Conservation (phyloP, 805 yeast genomes). For the Danielozyma ontarioensis region DNA sequence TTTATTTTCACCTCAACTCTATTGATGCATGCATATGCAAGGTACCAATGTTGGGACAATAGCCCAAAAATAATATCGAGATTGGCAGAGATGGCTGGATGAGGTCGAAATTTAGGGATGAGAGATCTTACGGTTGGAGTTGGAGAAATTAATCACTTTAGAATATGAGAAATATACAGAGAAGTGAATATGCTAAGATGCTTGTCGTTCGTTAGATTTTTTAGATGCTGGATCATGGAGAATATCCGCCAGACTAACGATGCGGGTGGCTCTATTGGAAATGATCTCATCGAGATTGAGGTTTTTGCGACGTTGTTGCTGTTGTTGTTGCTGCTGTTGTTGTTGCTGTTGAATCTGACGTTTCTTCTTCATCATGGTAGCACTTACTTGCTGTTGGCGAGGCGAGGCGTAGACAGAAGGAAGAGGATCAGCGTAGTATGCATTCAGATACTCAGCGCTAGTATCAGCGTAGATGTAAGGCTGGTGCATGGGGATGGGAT, state of each 20-base stretch:
- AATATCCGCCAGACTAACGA: slow-evolving; percentile 4
- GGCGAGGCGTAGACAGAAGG: slow-evolving; percentile 12
- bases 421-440: too few species aligned
- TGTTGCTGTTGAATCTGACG: slow-evolving; percentile 16
- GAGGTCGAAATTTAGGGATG: background rate
- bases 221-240: slow-evolving; percentile 2
- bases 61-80: background rate
- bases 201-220: slow-evolving; percentile 9
- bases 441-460: too few species aligned
- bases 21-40: too few species aligned
- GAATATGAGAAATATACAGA: background rate
- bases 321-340: slow-evolving; percentile 5
- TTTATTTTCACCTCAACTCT: too few species aligned
- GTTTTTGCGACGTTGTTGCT: slow-evolving; percentile 6
- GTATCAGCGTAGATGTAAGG: background rate
- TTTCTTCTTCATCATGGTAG: slow-evolving; percentile 29
- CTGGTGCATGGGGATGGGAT: too few species aligned
- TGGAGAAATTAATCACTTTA: too few species aligned
- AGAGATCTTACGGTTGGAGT: too few species aligned
- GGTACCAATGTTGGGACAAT: background rate
- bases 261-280: slow-evolving; percentile 5
- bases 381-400: slow-evolving; percentile 28
- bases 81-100: background rate
- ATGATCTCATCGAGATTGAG: slow-evolving; percentile 9
- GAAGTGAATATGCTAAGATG: slow-evolving; percentile 7